Evolutionary conservation across 2,329 filamentous ascomycete genomes (phyloP), one percentile per base, ranked within the genome.

Genomic region (Graphium sp.): DNA sequence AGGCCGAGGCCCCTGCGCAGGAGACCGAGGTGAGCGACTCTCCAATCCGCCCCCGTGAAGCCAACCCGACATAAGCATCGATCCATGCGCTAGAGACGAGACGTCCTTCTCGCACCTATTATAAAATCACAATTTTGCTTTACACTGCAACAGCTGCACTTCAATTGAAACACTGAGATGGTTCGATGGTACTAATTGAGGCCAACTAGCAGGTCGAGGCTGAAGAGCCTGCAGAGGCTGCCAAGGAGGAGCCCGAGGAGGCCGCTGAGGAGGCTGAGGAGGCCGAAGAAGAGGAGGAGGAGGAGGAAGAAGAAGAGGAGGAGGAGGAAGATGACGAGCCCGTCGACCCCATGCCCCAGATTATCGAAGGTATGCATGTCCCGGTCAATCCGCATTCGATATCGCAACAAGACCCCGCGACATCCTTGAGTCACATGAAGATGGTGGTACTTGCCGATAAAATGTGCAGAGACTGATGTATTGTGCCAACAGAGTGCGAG

Each of bases 341-440:
- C 35, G 74, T 77, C 42, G 87, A 95, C 53, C 74, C 77, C 43
- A 91, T 92, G 69, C n/a, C n/a, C n/a, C n/a, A n/a, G n/a, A n/a
- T 95, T 37, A 80, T 92, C 59, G 83, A 92, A 71, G 84, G 89
- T 95, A 57, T 66, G 82, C 52, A 34, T n/a, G n/a, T n/a, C n/a
- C n/a, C n/a, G n/a, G n/a, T n/a, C n/a, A n/a, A n/a, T n/a, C n/a
- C n/a, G n/a, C n/a, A n/a, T n/a, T n/a, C n/a, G n/a, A n/a, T n/a
- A n/a, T n/a, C n/a, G n/a, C 20, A 12, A 22, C 3, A 22, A 22
- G 4, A 12, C n/a, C n/a, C n/a, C n/a, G n/a, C n/a, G n/a, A n/a
- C n/a, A n/a, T n/a, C n/a, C n/a, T n/a, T n/a, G n/a, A n/a, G n/a
- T n/a, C n/a, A n/a, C n/a, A n/a, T n/a, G n/a, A n/a, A n/a, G n/a